Evolutionary conservation across 2,329 filamentous ascomycete genomes (phyloP), one percentile per base, ranked within the genome.

Genomic region (Westerdykella ornata): DNA sequence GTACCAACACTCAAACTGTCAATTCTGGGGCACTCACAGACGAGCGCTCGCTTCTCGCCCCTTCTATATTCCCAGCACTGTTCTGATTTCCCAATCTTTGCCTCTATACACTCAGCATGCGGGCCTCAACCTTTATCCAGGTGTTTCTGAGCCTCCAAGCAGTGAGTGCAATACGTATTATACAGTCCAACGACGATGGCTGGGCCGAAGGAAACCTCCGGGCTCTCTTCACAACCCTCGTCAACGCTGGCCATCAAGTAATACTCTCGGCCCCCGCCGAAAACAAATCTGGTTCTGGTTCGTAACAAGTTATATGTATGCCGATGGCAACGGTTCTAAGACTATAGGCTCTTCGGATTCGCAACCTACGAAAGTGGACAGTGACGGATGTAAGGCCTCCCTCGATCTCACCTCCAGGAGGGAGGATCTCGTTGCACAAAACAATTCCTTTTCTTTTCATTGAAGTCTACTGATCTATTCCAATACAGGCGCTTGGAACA

Each of bases 101-200:
- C n/a, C n/a, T n/a, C n/a, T n/a, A n/a, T n/a, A n/a, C n/a, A n/a
- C n/a, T 26, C 22, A 26, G 12, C 4, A 26, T 26, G 22, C 22
- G 22, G 12, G 12, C 22, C 22, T 26, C 22, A 26, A 26, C 22
- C 3, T 11, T 26, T 8, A 11, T 26, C 8, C 22, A 26, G 22
- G 22, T 11, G 22, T 8, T 26, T 26, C 22, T 26, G 22, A 26
- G 30, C 30, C 4, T 33, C 30, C 16, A 14, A 17, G 16, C 30
- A 7, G 30, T 33, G n/a, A 14, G 16, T n/a, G 30, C 30, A 33
- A 17, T 14, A 11, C 30, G 16, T 7, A 77, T 82, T 53, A 57
- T 86, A 40, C 77, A 82, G 42, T 75, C 75, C 49, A 86, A 86
- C 62, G 82, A 86, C 49, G 83, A 86, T 57, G 82, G 83, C 26